Evolutionary conservation across 257 asterid genomes (phyloP), one percentile per base, ranked within the genome.

Genomic region (Penstemon eatonii): DNA sequence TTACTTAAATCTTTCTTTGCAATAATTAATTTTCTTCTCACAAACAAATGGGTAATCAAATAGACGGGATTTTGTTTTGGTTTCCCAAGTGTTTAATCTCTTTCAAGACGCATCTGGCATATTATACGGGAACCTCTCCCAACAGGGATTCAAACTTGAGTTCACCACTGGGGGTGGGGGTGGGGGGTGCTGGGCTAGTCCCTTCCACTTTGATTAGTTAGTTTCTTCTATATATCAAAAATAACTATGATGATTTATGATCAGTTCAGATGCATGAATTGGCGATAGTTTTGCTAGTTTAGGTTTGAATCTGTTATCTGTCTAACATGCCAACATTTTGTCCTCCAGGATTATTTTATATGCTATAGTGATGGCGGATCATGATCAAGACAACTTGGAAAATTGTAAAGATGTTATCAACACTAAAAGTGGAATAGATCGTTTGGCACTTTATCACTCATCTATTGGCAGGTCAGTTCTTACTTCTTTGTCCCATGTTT

Each of bases 401-500:
- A 75, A 8, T 6, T 76, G 88, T 66, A 80, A 79, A 76, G 84
- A 85, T 74, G 82, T 83, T 68, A 81, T 94, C 53, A 71, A 68
- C 73, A 91, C 99, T 63, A 86, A 77, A 78, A 80, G 77, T 13
- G 96, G 96, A 80, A 83, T 94, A 63, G 67, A 73, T 50, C 83
- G 76, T 58, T 74, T 91, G 70, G 80, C 87, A 63, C 92, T 89
- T 67, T 87, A 94, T 76, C 89, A 87, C 86, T 82, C 88, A 39
- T 93, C 97, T 51, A 73, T 87, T 83, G 97, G 95, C 87, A 88
- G 99, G 96, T 90, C 50, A 56, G 83, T 77, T 69, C 56, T 69
- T 52, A 42, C 53, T 25, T 71, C 77, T 62, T 11, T 63, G 4
- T 59, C 57, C 19, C 62, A 3, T 37, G n/a, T 5, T 50, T 47